Base-by-base conservation (phyloP, 495 filamentous ascomycete genomes). In the Penicillium diatomitis region DNA sequence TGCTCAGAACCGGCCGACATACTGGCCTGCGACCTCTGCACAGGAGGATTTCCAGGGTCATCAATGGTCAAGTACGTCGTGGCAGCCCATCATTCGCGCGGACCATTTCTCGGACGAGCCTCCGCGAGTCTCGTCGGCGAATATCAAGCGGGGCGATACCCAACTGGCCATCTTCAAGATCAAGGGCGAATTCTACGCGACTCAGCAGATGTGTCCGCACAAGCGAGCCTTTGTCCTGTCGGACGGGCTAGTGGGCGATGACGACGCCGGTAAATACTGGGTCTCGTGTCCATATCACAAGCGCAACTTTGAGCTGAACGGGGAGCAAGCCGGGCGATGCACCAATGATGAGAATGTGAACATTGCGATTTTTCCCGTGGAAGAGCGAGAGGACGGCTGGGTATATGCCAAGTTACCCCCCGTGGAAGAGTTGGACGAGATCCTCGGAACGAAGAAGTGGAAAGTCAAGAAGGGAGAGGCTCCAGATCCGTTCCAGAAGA, bases 191-290 rank as follows among this genome's bases (percentile, higher is more conserved):
- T 95, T 79, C 68, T 92, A 90, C 61, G 86, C 88, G n/a, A 85
- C 84, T 10, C 91, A 97, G 75, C 90, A 97, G 64, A 97, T 97
- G 91, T 97, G 91, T 63, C 91, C 91, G 9, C 89, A 96, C 69
- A 96, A 95, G 69, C 86, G 90, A 30, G 82, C 90, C 0, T 96
- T 97, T 65, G 85, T 88, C 31, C 78, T 96, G 33, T 85, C 85
- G 0, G 91, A 96, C 61, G 88, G 88, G 4, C 59, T 97, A 2
- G 80, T 96, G 37, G 91, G 91, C n/a, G 84, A 95, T 38, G 80
- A 84, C 48, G 66, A 73, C 63, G 48, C 64, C 9, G 62, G 63
- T 46, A 81, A 85, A 41, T 85, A 88, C 31, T 95, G 85, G 83
- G 82, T 97, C 3, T 87, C 83, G 3, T 97, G 90, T 65, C 91